Percentiles rank a stretch among this genome's conserved stretches.
These are phyloP conservation scores for Didymella glomerata DNA, from an alignment of 2,329 filamentous ascomycete species.

Conservation along the genomic window DNA sequence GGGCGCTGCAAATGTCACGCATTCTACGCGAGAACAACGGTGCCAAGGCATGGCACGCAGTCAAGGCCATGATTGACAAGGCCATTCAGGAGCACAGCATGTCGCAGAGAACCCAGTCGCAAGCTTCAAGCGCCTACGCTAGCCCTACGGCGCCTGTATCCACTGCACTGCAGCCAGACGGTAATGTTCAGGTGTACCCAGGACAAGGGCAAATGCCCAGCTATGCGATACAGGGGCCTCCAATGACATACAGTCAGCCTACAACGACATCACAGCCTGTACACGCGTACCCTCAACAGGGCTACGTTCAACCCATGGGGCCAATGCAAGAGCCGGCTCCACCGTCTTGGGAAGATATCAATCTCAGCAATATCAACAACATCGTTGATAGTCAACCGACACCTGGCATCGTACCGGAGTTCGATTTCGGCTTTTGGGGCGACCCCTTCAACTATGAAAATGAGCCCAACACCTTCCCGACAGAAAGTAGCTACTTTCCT, in stretches of 20 bases:
- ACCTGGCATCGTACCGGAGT: constrained; percentile 44
- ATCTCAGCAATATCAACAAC: constrained; percentile 46
- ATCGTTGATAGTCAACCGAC: constrained; percentile 39
- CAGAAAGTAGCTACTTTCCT: constrained; percentile 33
- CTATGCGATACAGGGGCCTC: constrained; percentile 24
- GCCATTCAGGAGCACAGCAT: constrained; percentile 38
- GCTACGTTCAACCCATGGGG: constrained; percentile 20
- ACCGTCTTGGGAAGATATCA: constrained; percentile 46
- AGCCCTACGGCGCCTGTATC: constrained; percentile 23
- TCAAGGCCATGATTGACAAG: constrained; percentile 52
- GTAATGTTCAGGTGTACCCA: constrained; percentile 28
- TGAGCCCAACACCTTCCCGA: constrained; percentile 34
- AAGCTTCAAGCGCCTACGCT: constrained; percentile 29
- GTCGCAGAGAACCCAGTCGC: constrained; percentile 26
- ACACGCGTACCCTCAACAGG: constrained; percentile 12
- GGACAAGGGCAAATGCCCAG: constrained; percentile 27
- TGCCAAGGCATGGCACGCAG: constrained; percentile 49
- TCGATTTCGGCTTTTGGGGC: constrained; percentile 52
- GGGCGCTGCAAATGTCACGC: constrained; percentile 45
- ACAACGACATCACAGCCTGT: constrained; percentile 13
- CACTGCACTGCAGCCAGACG: constrained; percentile 19
- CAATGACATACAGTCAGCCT: constrained; percentile 18
- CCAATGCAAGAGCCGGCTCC: constrained; percentile 25
- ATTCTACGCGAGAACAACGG: constrained; percentile 46
- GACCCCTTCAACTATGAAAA: constrained; percentile 48